Evolutionary conservation across 176 grass and related monocot species (phyloP), one percentile per base, ranked within the genome.

Genomic region (Avena eriantha): DNA sequence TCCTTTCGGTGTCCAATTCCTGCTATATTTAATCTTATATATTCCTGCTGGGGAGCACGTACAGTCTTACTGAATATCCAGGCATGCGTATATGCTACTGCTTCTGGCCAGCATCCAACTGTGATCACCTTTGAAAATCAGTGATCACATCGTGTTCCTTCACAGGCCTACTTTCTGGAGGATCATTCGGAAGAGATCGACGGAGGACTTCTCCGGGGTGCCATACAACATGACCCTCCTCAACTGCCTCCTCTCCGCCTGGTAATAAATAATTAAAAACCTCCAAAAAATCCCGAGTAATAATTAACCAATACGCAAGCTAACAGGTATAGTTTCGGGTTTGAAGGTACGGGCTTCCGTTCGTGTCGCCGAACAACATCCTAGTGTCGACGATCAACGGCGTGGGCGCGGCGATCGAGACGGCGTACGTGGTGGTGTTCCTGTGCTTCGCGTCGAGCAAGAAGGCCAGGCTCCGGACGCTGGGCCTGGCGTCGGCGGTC

Each of bases 141-240:
- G 22, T 18, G 22, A 11, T 78, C 12, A 11, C 65, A 68, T 34
- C 64, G 35, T 39, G 10, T 4, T 7, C 23, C 22, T 24, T 50
- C 21, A 43, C 63, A 98, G 96, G 7, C 86, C 93, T 66, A 98
- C 96, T 49, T 98, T 96, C 92, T 84, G 87, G 86, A 96, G 96
- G 92, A 98, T 98, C 75, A 77, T 96, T 21, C 69, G 54, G 12
- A 87, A 84, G 7, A 94, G 43, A 87, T 98, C 92, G 2, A 98
- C 93, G 6, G 96, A 98, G 75, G 92, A 98, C 41, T 98, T 98
- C 84, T 98, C 96, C 0, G 93, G 96, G 0, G 93, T 98, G 33
- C 96, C 96, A 4, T 98, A 98, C 90, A 95, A 80, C 71, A 98
- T 93, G 96, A 94, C 96, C n/a, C 83, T 96, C 49, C 89, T 98